These are phyloP conservation scores for Fraxinus greggii DNA, from an alignment of 305 asterid species.

Conservation along the genomic window DNA sequence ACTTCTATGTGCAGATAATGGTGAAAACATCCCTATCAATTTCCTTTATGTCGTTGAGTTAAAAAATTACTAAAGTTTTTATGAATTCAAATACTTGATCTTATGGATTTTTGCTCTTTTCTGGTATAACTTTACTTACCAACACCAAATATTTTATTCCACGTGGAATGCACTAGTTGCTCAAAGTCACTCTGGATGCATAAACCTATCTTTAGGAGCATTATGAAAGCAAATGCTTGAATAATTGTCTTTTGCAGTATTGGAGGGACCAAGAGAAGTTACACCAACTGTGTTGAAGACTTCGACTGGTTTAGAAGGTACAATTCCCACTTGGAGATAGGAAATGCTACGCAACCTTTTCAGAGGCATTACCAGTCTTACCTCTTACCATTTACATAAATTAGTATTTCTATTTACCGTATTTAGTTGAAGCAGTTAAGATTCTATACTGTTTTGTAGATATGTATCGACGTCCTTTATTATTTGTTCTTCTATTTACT, in stretches of 20 bases:
- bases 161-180: neutral
- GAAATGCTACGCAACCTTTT: neutral
- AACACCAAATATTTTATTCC: neutral
- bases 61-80: neutral
- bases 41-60: neutral
- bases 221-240: slow-evolving; percentile 15
- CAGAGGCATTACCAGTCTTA: neutral
- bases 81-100: neutral
- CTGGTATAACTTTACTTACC: neutral
- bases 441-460: neutral
- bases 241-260: slow-evolving; percentile 53
- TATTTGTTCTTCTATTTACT: slow-evolving; percentile 17
- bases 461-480: neutral
- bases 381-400: neutral
- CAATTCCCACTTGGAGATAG: slow-evolving; percentile 20
- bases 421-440: neutral
- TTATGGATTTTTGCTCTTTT: neutral
- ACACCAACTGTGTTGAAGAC: slow-evolving; percentile 77
- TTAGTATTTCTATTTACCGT: slow-evolving; percentile 1
- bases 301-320: slow-evolving; percentile 94
- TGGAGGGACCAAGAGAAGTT: slow-evolving; percentile 86
- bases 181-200: neutral
- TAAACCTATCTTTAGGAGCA: neutral
- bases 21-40: neutral
- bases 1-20: neutral